Evolutionary conservation across 495 filamentous ascomycete genomes (phyloP), one percentile per base, ranked within the genome.

Genomic region (Tricharina praecox): DNA sequence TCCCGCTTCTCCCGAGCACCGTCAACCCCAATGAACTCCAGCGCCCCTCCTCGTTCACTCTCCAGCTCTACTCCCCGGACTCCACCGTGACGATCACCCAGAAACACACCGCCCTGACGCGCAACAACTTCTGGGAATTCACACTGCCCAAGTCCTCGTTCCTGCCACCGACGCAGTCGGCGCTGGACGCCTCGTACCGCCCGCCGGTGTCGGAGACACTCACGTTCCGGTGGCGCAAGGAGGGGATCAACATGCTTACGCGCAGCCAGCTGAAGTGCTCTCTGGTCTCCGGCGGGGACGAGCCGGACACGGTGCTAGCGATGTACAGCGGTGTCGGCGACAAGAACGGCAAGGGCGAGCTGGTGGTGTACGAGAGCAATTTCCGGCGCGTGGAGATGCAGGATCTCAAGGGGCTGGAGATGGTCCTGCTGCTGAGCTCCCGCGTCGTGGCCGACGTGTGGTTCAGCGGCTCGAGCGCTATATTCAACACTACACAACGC

Each of bases 1-100:
- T 59, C n/a, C 9, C 30, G 1, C 33, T 48, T 19, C 55, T 64
- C 44, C 59, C 52, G 40, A 53, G 54, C 18, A 63, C 68, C 43
- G 66, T 74, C 0, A 66, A 79, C 2, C 79, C 82, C 15, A 78
- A 86, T 54, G 79, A 88, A 9, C 69, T 85, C 19, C n/a, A n/a
- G n/a, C 66, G 87, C 26, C 90, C 90, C 1, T 74, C 74, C 35
- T 71, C 72, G 42, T 93, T 96, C 62, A 70, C 72, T 15, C 71
- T 96, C 45, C 81, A 88, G 53, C 78, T 97, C 9, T 96, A 95
- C 71, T 85, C 93, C 59, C 90, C 90, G 0, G 87, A 95, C 66
- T 87, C 93, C 62, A 68, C 81, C 51, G 67, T 96, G 23, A 46
- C 66, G 0, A 69, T 96, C 35, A 76, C 70, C 60, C 73, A 82